Conservation (phyloP, 371 early-diverging fungal species). For the Mucor piriformis region DNA sequence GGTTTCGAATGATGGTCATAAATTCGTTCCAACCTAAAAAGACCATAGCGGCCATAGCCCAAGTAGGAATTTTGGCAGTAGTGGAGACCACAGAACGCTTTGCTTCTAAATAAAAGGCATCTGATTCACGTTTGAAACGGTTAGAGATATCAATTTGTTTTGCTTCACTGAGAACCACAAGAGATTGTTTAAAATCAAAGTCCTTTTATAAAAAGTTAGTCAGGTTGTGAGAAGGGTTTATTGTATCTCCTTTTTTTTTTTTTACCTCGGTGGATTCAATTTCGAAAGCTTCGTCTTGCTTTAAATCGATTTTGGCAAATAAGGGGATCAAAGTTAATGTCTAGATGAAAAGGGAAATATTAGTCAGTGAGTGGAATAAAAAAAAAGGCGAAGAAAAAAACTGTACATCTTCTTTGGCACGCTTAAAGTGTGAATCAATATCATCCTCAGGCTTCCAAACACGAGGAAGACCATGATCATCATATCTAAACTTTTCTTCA, state of each 20-base stretch:
- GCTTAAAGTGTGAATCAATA: constrained; percentile 84
- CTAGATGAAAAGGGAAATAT: too few species aligned
- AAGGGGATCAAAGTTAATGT: constrained; percentile 68
- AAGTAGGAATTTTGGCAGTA: constrained; percentile 84
- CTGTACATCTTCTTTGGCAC: constrained; percentile 69
- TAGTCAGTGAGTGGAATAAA: not conserved
- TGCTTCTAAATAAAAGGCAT: constrained; percentile 91
- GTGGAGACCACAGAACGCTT: constrained; percentile 93
- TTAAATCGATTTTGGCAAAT: constrained; percentile 63
- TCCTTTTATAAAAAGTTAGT: constrained; percentile 17
- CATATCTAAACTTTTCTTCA: constrained; percentile 93
- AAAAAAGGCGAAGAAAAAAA: not conserved
- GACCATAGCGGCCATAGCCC: constrained; percentile 80
- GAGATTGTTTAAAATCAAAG: constrained; percentile 66
- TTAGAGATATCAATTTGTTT: constrained; percentile 79
- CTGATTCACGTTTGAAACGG: constrained; percentile 87
- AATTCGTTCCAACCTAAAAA: constrained; percentile 95
- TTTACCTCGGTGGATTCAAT: constrained; percentile 44
- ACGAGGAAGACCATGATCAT: constrained; percentile 88
- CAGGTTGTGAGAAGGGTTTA: too few species aligned
- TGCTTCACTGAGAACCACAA: constrained; percentile 69
- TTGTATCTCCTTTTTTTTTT: not conserved
- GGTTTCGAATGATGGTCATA: constrained; percentile 78
- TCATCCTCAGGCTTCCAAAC: constrained; percentile 96
- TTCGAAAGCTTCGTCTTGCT: constrained; percentile 42